Evolutionary conservation across 768 basidiomycete species (phyloP), one percentile per base, ranked within the genome.

Genomic region (Baorangia bicolor): DNA sequence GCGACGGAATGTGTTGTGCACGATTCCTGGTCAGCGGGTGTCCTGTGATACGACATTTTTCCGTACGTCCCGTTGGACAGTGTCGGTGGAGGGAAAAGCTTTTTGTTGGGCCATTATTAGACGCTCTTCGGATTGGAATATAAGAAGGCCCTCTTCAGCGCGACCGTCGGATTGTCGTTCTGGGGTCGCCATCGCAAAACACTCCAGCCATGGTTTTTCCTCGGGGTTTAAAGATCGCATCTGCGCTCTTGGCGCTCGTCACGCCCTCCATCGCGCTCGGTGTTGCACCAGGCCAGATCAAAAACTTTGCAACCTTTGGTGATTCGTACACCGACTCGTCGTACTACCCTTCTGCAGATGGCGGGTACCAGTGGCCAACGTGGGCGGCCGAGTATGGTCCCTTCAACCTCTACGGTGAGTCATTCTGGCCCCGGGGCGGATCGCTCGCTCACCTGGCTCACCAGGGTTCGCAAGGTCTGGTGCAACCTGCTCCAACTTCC

Each of bases 231-330:
- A 39, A 49, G 40, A 42, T 67, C 11, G 53, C 37, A 1, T 56
- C 49, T 2, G 38, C 56, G 20, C 7, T 61, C n/a, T 33, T 68
- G 49, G 49, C 60, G 5, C 34, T 69, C 21, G 38, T 47, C 20
- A 25, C 43, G 9, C 47, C 56, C 3, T 53, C 57, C 14, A 27
- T 53, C 37, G 56, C 56, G 7, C 30, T 49, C 13, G 75, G 70
- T 12, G 63, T 77, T 4, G 54, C 59, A 23, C 70, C 74, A 0
- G 73, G 73, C 7, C 81, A 84, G 57, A 85, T 88, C 55, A 83
- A 81, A 65, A 79, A 81, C 55, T 74, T 87, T 14, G 86, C 84
- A 50, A 85, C 84, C 0, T 88, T 88, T 53, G 86, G 86, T 4
- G 86, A 87, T 69, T 82, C 80, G 47, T 86, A 84, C 62, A 84